These are phyloP conservation scores for Tetracladium maxilliforme DNA, from an alignment of 2,329 filamentous ascomycete genomes.

Conservation along the genomic window DNA sequence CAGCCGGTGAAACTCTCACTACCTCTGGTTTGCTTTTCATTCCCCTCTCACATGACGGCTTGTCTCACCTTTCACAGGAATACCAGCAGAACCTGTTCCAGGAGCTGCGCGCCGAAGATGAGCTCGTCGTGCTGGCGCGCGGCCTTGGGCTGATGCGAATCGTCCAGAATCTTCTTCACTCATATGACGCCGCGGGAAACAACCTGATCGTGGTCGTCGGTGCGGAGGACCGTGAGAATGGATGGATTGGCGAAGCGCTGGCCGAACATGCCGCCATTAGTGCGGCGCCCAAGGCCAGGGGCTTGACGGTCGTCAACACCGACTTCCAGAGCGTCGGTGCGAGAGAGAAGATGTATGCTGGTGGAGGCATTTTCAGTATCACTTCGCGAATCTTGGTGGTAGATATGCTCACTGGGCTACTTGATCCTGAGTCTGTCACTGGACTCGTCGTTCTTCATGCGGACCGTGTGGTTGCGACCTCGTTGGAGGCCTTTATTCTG, in stretches of 20 bases:
- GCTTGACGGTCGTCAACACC: slow-evolving; percentile 84
- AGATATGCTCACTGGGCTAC: slow-evolving; percentile 71
- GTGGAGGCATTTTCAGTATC: slow-evolving; percentile 87
- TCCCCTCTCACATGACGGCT: slow-evolving; percentile 1
- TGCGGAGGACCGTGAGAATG: slow-evolving; percentile 85
- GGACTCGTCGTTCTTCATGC: slow-evolving; percentile 81
- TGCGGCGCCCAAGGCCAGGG: slow-evolving; percentile 65
- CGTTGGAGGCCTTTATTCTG: slow-evolving; percentile 86
- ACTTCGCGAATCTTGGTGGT: slow-evolving; percentile 92
- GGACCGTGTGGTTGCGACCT: slow-evolving; percentile 73
- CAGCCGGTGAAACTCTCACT: slow-evolving; percentile 71
- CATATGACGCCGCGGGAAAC: slow-evolving; percentile 90
- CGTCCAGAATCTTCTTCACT: slow-evolving; percentile 90
- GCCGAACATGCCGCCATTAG: slow-evolving; percentile 92
- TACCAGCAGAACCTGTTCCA: slow-evolving; percentile 95
- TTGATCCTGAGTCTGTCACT: slow-evolving; percentile 74
- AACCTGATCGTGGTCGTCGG: slow-evolving; percentile 83
- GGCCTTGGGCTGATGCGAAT: slow-evolving; percentile 86
- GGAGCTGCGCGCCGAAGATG: slow-evolving; percentile 79
- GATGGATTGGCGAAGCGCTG: slow-evolving; percentile 90
- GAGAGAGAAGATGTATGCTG: slow-evolving; percentile 80
- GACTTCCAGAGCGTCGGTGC: slow-evolving; percentile 78
- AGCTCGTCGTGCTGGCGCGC: slow-evolving; percentile 80
- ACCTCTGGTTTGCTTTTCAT: slow-evolving; percentile 40
- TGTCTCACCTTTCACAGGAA: slow-evolving; percentile 30